Evolutionary conservation across 2,329 filamentous ascomycete species (phyloP).

Genomic region (Fusarium globosum): DNA sequence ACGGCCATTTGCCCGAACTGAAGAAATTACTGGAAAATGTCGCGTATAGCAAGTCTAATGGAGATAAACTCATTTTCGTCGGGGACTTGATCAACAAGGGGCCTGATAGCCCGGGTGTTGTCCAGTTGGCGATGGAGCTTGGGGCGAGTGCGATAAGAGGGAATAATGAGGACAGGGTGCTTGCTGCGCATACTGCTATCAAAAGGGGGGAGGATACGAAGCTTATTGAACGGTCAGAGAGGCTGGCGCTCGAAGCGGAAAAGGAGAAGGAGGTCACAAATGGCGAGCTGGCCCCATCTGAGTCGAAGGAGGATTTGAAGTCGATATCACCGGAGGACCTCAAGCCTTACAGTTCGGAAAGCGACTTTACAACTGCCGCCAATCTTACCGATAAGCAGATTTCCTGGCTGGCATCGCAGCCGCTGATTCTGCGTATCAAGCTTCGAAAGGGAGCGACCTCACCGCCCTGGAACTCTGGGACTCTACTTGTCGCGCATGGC

Average conservation of each 20-base stretch:
- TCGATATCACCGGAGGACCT: conserved; percentile 3
- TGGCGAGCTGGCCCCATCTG: not conserved
- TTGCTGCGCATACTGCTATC: conserved; percentile 57
- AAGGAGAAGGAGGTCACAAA: not conserved
- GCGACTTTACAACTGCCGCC: conserved; percentile 30
- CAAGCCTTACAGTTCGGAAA: conserved; percentile 31
- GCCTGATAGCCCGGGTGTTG: conserved; percentile 79
- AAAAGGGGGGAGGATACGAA: not conserved
- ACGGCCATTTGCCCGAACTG: conserved; percentile 79
- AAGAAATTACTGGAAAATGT: conserved; percentile 72
- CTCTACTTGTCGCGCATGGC: conserved; percentile 76
- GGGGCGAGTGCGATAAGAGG: conserved; percentile 82
- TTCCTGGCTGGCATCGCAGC: conserved; percentile 24
- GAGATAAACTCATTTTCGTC: conserved; percentile 77
- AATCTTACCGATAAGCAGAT: conserved; percentile 19
- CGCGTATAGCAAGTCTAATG: conserved; percentile 60
- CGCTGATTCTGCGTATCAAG: conserved; percentile 31
- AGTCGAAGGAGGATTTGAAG: not conserved
- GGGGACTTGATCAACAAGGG: conserved; percentile 87
- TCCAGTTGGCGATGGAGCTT: conserved; percentile 76
- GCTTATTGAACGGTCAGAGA: not conserved
- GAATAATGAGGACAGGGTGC: conserved; percentile 86
- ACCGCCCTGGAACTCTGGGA: conserved; percentile 34
- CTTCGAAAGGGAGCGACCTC: not conserved
- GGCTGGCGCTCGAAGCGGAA: not conserved